A percentile compares a stretch with the other conserved stretches of the same genome.
Evolutionary conservation across 345 rosid species (phyloP).

Genomic region (Citrus inodora): DNA sequence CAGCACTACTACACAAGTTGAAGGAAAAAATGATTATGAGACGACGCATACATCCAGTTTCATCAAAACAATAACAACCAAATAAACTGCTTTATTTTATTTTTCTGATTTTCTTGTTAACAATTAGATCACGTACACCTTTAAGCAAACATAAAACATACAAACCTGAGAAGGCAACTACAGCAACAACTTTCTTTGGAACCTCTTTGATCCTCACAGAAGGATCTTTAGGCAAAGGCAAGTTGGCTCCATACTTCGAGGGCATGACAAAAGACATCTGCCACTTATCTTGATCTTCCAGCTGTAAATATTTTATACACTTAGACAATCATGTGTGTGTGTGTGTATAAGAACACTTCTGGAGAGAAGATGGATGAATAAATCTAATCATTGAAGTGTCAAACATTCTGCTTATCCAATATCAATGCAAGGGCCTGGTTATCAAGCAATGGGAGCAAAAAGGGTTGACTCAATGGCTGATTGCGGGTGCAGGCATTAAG

Average conservation of each 20-base stretch:
- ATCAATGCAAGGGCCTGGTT: neutral
- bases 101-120: neutral
- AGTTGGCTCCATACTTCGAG: constrained; percentile 67
- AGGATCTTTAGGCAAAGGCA: constrained; percentile 76
- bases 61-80: neutral
- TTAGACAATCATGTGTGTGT: neutral
- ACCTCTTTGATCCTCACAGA: constrained; percentile 68
- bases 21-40: neutral
- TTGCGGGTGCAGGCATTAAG: neutral
- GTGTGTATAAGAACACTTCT: neutral
- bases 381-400: neutral
- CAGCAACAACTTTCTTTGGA: constrained; percentile 71
- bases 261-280: constrained; percentile 94
- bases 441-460: neutral
- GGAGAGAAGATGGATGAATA: neutral
- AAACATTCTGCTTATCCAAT: neutral
- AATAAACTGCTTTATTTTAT: neutral
- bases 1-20: neutral
- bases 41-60: neutral
- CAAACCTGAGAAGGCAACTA: constrained; percentile 78
- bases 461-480: neutral
- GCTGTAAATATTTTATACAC: constrained; percentile 26
- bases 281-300: constrained; percentile 65
- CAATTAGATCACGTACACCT: neutral
- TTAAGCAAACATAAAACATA: neutral